phyloP scores from a whole-genome alignment of 2,329 filamentous ascomycete species.

The Nectriaceae sp. region DNA sequence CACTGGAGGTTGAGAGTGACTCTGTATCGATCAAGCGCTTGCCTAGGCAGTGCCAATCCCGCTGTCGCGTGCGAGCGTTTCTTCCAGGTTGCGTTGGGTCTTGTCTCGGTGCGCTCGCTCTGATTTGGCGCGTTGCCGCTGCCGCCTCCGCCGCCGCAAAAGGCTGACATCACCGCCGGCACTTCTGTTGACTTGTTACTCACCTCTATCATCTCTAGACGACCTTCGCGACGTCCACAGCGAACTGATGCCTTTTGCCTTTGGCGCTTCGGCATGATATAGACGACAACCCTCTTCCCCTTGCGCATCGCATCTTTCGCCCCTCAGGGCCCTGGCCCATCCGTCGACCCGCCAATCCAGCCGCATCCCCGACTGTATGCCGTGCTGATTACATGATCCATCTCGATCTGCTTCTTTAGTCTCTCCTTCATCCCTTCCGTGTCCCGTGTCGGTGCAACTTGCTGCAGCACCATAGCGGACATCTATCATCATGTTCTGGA shows the following conservation, averaged over 20 bases:
- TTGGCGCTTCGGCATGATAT: constrained; percentile 14
- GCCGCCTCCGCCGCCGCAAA: constrained; percentile 16
- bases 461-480: constrained; percentile 35
- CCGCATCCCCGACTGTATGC: constrained; percentile 18
- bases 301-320: constrained; percentile 8
- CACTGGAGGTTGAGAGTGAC: too few species aligned
- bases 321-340: constrained; percentile 11
- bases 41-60: too few species aligned
- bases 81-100: not conserved
- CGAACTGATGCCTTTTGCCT: constrained; percentile 11
- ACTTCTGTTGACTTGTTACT: constrained; percentile 3
- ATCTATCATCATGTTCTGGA: constrained; percentile 90
- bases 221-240: constrained; percentile 8
- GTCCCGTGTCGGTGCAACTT: constrained; percentile 32
- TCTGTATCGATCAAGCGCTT: too few species aligned
- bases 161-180: constrained; percentile 14
- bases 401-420: constrained; percentile 15
- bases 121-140: constrained; percentile 11
- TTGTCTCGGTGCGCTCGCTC: constrained; percentile 1
- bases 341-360: constrained; percentile 17
- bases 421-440: constrained; percentile 14
- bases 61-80: constrained; percentile 16
- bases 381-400: constrained; percentile 28
- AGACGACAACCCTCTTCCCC: not conserved
- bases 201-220: constrained; percentile 1